Conservation (phyloP, 164 flowering plant species). For the Malania oleifera region DNA sequence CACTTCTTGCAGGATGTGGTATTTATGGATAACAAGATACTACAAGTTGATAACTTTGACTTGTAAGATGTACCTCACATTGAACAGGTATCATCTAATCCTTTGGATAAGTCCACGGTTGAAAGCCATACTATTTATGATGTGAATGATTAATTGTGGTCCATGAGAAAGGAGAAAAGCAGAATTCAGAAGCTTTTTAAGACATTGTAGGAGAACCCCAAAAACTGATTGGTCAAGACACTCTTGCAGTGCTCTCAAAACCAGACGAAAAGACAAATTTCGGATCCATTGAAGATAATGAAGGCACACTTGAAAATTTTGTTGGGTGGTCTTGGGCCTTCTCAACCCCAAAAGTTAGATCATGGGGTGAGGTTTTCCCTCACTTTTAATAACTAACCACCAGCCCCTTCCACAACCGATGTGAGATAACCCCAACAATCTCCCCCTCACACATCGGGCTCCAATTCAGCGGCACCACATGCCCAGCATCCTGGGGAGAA, state of each 20-base stretch:
- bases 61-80: background rate
- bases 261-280: slow-evolving; percentile 4
- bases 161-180: background rate
- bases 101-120: background rate
- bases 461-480: too few relatives aligned
- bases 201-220: background rate
- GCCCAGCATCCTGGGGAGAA: too few relatives aligned
- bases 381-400: too few relatives aligned
- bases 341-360: too few relatives aligned
- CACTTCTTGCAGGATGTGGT: too few relatives aligned
- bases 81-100: slow-evolving; percentile 16
- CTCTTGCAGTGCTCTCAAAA: background rate
- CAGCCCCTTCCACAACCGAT: too few relatives aligned
- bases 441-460: too few relatives aligned
- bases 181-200: background rate
- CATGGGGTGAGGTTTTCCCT: too few relatives aligned
- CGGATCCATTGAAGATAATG: background rate
- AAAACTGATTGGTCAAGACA: background rate
- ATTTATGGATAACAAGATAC: too few relatives aligned
- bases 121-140: background rate
- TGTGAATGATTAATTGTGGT: background rate
- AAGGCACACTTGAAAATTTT: background rate
- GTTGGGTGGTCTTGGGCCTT: too few relatives aligned
- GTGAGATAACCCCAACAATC: too few relatives aligned
- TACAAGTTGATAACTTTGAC: too few relatives aligned